Conservation (phyloP, 257 asterid species). For the Leonotis leonurus region DNA sequence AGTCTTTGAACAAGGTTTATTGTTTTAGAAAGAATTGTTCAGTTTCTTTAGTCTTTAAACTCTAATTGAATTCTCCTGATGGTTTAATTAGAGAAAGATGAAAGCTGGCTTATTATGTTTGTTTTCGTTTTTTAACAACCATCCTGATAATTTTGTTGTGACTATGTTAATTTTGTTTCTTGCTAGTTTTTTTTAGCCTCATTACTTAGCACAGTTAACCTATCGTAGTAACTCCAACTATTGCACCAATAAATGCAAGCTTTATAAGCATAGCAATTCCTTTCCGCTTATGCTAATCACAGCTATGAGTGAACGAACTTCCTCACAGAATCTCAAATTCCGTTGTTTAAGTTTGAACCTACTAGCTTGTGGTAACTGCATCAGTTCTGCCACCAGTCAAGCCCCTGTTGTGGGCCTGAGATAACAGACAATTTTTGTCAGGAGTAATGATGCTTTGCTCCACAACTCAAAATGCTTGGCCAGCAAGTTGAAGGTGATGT, state of each 20-base stretch:
- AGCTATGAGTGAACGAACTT: constrained; percentile 5
- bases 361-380: constrained; percentile 24
- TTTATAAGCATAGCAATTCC: not conserved
- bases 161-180: no score
- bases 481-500: constrained; percentile 19
- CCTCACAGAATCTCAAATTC: constrained; percentile 10
- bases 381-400: constrained; percentile 23
- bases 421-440: constrained; percentile 27
- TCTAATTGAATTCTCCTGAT: constrained; percentile 19
- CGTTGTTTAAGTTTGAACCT: not conserved
- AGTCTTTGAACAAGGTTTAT: constrained; percentile 17
- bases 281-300: not conserved
- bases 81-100: constrained; percentile 17
- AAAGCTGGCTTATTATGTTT: no score
- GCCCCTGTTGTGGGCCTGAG: constrained; percentile 37
- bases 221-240: not conserved
- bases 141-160: no score
- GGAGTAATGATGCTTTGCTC: constrained; percentile 19
- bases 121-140: no score
- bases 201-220: constrained; percentile 3
- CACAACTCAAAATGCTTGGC: constrained; percentile 16
- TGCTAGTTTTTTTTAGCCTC: no score
- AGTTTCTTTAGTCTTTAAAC: constrained; percentile 22
- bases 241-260: constrained; percentile 1
- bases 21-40: constrained; percentile 13